phyloP scores from a whole-genome alignment of 2,329 filamentous ascomycete species.

The Sporothrix brunneoviolacea region DNA sequence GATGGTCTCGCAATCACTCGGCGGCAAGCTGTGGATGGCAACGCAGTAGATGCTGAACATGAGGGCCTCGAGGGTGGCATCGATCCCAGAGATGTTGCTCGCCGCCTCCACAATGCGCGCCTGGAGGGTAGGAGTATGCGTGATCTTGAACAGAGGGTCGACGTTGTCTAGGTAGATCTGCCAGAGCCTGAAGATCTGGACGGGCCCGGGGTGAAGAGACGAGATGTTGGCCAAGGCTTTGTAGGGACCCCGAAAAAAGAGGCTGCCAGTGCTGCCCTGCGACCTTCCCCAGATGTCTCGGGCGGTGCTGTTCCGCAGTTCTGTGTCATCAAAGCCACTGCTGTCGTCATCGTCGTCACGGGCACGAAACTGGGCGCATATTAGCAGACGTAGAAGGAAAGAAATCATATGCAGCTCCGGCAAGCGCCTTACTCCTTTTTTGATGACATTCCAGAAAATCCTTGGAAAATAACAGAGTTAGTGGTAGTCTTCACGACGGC shows the following conservation, averaged over 20 bases:
- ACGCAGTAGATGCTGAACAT: constrained; percentile 48
- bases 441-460: constrained; percentile 39
- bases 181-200: constrained; percentile 46
- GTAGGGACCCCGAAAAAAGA: constrained; percentile 46
- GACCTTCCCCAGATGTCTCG: constrained; percentile 1
- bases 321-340: constrained; percentile 18
- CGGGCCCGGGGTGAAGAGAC: constrained; percentile 41
- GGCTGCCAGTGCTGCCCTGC: constrained; percentile 29
- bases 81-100: constrained; percentile 33
- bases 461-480: constrained; percentile 23
- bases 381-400: no score
- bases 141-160: constrained; percentile 52
- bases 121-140: constrained; percentile 50
- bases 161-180: constrained; percentile 53
- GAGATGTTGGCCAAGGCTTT: constrained; percentile 36
- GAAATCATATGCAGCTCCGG: not conserved
- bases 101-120: constrained; percentile 43
- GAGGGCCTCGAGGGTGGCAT: constrained; percentile 42
- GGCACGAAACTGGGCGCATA: constrained; percentile 16
- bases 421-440: not conserved
- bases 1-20: constrained; percentile 35
- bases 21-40: constrained; percentile 35
- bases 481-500: no score
- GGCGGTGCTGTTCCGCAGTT: constrained; percentile 19
- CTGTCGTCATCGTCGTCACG: not conserved